Percentiles rank a stretch among this genome's conserved stretches.
These are phyloP conservation scores for Candida krabiensis DNA, from an alignment of 805 yeast species.

Conservation along the genomic window DNA sequence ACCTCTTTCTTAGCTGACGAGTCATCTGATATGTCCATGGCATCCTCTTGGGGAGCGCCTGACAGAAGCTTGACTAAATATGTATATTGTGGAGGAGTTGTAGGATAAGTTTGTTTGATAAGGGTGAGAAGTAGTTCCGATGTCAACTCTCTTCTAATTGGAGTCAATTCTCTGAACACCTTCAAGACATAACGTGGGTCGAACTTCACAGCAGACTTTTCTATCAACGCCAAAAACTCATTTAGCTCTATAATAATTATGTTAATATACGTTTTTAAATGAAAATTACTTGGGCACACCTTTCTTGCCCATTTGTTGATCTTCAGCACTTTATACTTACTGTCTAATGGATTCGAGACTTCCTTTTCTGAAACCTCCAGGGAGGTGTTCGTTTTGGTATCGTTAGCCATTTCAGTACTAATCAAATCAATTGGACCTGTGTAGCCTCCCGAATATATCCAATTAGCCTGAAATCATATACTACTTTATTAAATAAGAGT, in stretches of 20 bases:
- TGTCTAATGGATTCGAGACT: constrained; percentile 7
- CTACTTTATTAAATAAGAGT: no score
- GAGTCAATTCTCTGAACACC: constrained; percentile 79
- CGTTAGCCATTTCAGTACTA: constrained; percentile 8
- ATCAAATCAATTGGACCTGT: neutral
- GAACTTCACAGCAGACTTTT: constrained; percentile 46
- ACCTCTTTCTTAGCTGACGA: constrained; percentile 37
- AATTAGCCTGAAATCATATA: no score
- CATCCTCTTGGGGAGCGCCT: constrained; percentile 33
- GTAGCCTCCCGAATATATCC: neutral
- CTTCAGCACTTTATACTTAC: no score
- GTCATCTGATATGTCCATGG: constrained; percentile 34
- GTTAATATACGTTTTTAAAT: constrained; percentile 1
- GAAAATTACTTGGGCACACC: neutral
- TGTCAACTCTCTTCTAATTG: constrained; percentile 65
- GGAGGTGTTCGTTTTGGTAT: neutral
- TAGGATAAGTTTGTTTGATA: constrained; percentile 56
- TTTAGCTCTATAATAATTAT: constrained; percentile 15
- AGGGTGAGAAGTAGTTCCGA: constrained; percentile 54
- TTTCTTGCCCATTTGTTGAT: no score
- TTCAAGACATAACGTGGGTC: constrained; percentile 88
- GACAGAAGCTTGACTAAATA: constrained; percentile 39
- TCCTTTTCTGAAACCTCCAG: constrained; percentile 2
- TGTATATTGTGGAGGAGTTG: constrained; percentile 40
- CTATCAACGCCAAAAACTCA: constrained; percentile 25